These are phyloP conservation scores for Epichloe sibirici DNA, from an alignment of 2,329 filamentous ascomycete species.

Conservation along the genomic window DNA sequence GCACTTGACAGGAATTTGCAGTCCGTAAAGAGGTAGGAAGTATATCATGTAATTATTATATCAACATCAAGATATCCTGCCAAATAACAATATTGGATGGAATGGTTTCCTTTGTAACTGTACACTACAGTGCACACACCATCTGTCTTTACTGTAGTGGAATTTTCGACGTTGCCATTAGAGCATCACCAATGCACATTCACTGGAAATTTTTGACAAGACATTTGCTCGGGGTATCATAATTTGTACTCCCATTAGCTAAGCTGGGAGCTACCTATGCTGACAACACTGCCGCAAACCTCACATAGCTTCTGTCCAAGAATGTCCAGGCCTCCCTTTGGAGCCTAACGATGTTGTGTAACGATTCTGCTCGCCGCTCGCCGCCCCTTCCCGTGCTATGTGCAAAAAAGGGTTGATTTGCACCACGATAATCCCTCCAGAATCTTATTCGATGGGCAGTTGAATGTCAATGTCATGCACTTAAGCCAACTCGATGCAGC, in stretches of 20 bases:
- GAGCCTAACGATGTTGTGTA: background rate
- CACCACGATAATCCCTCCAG: background rate
- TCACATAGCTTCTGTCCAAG: background rate
- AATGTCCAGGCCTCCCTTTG: background rate
- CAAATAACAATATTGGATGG: too few relatives aligned
- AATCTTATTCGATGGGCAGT: too few relatives aligned
- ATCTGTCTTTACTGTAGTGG: background rate
- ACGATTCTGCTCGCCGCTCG: background rate
- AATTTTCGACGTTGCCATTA: background rate
- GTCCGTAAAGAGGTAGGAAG: too few relatives aligned
- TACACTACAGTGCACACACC: too few relatives aligned
- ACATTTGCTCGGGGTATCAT: background rate
- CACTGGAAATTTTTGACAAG: background rate
- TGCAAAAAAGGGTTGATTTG: background rate
- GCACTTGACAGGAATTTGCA: too few relatives aligned
- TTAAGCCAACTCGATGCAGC: background rate
- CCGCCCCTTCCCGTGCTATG: background rate
- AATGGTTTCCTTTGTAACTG: too few relatives aligned
- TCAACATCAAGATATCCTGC: too few relatives aligned
- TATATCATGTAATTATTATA: too few relatives aligned
- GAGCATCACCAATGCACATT: background rate
- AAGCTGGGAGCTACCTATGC: background rate
- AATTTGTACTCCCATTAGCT: background rate
- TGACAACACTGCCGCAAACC: background rate
- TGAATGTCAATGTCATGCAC: background rate